These are phyloP conservation scores for Fagopyrum esculentum DNA, from an alignment of 148 eudicot species.

Conservation along the genomic window DNA sequence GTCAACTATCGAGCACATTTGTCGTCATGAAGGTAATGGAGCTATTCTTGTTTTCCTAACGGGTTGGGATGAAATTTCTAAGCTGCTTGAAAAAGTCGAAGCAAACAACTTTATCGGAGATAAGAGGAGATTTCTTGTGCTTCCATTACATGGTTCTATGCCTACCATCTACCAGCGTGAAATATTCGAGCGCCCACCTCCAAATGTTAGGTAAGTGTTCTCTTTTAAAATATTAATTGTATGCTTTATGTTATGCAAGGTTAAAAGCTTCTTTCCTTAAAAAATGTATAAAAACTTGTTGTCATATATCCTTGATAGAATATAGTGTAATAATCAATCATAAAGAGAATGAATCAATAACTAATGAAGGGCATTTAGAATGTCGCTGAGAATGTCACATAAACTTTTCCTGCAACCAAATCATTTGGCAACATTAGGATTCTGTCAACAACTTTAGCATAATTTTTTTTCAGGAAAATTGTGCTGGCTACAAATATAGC, in stretches of 20 bases:
- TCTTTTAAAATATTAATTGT: not conserved
- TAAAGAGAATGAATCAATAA: not conserved
- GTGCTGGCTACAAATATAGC: slow-evolving; percentile 96
- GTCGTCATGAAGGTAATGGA: slow-evolving; percentile 75
- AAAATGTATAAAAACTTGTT: not conserved
- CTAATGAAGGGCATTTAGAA: not conserved
- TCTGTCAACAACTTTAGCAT: not conserved
- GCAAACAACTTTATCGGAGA: slow-evolving; percentile 63
- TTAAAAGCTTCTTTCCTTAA: no score
- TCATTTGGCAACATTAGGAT: not conserved
- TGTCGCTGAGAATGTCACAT: not conserved
- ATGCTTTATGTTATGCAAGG: not conserved
- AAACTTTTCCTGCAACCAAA: not conserved
- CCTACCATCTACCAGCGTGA: slow-evolving; percentile 89
- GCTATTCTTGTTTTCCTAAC: slow-evolving; percentile 94
- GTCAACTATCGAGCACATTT: slow-evolving; percentile 75
- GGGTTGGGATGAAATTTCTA: slow-evolving; percentile 98
- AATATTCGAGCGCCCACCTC: slow-evolving; percentile 87
- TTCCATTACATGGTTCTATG: slow-evolving; percentile 99
- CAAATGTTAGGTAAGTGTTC: slow-evolving; percentile 42
- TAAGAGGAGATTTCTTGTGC: slow-evolving; percentile 57
- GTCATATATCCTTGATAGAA: not conserved
- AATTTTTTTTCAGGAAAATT: slow-evolving; percentile 55
- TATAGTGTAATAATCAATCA: not conserved
- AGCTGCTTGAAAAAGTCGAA: slow-evolving; percentile 66